A percentile compares a stretch with the other conserved stretches of the same genome.
Evolutionary conservation across 495 filamentous ascomycete species (phyloP).

Genomic region (Echria macrotheca): DNA sequence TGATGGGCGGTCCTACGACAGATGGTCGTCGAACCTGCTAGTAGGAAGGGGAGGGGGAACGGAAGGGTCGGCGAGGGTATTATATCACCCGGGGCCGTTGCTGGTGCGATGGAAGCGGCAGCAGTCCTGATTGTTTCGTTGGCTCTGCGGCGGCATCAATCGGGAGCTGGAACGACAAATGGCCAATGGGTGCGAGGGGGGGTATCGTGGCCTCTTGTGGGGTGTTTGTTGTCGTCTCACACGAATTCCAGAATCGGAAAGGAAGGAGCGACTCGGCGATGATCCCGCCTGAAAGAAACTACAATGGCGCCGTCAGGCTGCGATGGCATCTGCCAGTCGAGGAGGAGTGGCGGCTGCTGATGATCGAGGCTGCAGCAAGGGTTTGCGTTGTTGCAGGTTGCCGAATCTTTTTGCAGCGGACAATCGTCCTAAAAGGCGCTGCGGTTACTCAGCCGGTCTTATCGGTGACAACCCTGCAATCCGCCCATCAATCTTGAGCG

Average conservation of each 20-base stretch:
- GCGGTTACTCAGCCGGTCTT: background rate
- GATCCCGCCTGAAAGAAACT: conserved; percentile 17
- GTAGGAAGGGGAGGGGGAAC: conserved; percentile 9
- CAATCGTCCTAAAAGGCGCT: background rate
- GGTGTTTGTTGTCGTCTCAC: conserved; percentile 19
- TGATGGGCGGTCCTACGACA: conserved; percentile 35
- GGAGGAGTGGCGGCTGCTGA: conserved; percentile 4
- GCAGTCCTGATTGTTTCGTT: conserved; percentile 12
- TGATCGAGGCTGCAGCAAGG: conserved; percentile 8
- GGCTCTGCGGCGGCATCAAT: conserved; percentile 18
- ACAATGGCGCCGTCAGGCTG: background rate
- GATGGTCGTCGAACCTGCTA: conserved; percentile 32
- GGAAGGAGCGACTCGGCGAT: conserved; percentile 15
- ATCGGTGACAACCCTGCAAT: background rate
- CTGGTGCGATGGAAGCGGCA: conserved; percentile 13
- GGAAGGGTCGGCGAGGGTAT: conserved; percentile 3
- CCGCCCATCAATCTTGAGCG: background rate
- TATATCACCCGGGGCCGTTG: conserved; percentile 15
- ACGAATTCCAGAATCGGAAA: conserved; percentile 14
- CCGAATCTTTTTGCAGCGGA: background rate
- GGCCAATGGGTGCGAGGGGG: conserved; percentile 14
- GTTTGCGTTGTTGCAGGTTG: conserved; percentile 1
- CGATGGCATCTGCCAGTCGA: background rate
- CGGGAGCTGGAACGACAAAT: conserved; percentile 17
- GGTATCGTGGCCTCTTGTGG: conserved; percentile 13